Evolutionary conservation across 2,329 filamentous ascomycete genomes (phyloP).

Genomic region (Plectosphaerella sp.): DNA sequence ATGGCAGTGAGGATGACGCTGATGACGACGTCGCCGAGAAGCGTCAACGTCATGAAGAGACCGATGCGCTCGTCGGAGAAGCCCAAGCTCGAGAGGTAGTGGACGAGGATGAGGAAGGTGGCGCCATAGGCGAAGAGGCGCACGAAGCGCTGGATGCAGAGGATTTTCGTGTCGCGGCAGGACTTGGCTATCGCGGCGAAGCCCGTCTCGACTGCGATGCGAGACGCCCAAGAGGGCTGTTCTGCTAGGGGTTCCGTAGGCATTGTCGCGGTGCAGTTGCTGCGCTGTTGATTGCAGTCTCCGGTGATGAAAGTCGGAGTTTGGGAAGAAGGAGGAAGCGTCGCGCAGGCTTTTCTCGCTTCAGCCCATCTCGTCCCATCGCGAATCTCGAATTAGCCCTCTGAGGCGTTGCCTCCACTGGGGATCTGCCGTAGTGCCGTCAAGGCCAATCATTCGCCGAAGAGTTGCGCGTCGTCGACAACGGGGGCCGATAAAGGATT

Average conservation of each 20-base stretch:
- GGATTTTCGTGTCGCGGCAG: constrained; percentile 47
- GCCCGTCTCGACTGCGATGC: background rate
- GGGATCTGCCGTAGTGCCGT: too few species aligned
- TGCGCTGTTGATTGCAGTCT: background rate
- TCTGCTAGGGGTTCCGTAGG: background rate
- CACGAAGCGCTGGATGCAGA: constrained; percentile 55
- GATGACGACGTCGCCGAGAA: constrained; percentile 54
- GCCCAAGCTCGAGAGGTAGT: constrained; percentile 46
- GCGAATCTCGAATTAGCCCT: too few species aligned
- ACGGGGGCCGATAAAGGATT: too few species aligned
- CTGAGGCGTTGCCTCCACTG: too few species aligned
- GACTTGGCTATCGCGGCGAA: constrained; percentile 17
- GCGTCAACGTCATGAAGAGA: constrained; percentile 62
- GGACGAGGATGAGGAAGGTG: constrained; percentile 52
- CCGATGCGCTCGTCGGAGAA: constrained; percentile 50
- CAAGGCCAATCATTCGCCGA: too few species aligned
- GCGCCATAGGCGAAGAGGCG: constrained; percentile 60
- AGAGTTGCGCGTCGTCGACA: too few species aligned
- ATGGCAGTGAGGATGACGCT: constrained; percentile 55
- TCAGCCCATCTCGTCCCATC: too few species aligned
- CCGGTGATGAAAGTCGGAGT: too few species aligned
- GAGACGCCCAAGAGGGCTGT: background rate
- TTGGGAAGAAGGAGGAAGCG: too few species aligned
- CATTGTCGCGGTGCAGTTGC: background rate
- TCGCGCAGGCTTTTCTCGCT: too few species aligned